Evolutionary conservation across 2,329 filamentous ascomycete genomes (phyloP), one percentile per base, ranked within the genome.

Genomic region (Apiospora rasikravindrae): DNA sequence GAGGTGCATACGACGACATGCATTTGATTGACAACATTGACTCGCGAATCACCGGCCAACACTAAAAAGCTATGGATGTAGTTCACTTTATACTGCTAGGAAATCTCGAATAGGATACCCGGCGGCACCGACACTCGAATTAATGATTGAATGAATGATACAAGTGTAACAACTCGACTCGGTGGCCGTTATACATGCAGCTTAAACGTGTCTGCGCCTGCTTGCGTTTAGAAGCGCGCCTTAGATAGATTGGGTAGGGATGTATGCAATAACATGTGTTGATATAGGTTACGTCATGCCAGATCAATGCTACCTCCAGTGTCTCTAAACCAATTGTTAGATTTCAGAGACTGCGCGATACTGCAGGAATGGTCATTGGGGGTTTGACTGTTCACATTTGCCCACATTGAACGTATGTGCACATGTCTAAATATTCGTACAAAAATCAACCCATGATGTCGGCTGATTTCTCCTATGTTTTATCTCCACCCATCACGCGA

Each of bases 191-290:
- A 37, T 37, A 7, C 57, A 64, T 64, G 57, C 57, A 64, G 57
- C 57, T 64, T 16, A 64, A 64, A 64, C 57, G 57, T 37, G 57
- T 37, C 57, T 64, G 57, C 57, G 37, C 57, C 57, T 64, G 57
- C 29, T 33, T 40, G 57, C 33, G n/a, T 24, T n/a, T 64, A 13
- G 57, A 64, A 19, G 57, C 29, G 57, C 57, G 19, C 45, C 45
- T 47, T 47, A 10, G 45, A 47, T 47, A 29, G 24, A 33, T 57
- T 33, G 26, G 51, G 26, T 57, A 57, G 37, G 10, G n/a, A n/a
- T n/a, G 57, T 64, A 64, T 64, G 33, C 57, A 64, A 64, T 64
- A 64, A 64, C 7, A 37, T n/a, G 33, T n/a, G 57, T 64, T 13
- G 29, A 40, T 64, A 64, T 64, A 64, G 57, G 57, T 64, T 33